Evolutionary conservation across 331 rosid genomes (phyloP).

Genomic region (Phaseolus coccineus): DNA sequence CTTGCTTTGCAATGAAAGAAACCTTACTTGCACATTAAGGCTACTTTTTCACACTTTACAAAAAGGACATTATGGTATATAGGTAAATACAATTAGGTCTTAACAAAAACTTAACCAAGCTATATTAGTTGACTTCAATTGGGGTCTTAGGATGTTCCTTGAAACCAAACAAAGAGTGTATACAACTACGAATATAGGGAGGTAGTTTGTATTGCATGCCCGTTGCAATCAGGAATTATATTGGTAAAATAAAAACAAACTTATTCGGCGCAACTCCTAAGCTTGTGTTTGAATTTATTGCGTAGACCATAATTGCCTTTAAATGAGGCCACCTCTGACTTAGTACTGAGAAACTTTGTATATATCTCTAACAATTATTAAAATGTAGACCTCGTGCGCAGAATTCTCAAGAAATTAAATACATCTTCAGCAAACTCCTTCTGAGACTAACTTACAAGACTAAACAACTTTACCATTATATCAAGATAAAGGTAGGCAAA

Average conservation of each 20-base stretch:
- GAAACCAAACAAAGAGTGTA: neutral
- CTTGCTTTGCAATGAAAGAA: conserved; percentile 38
- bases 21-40: conserved; percentile 40
- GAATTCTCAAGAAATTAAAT: neutral
- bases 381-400: neutral
- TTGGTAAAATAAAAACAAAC: neutral
- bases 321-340: neutral
- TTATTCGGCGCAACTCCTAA: conserved; percentile 1
- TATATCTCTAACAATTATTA: neutral
- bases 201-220: neutral
- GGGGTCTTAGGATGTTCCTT: conserved; percentile 15
- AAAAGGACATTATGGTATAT: neutral
- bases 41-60: conserved; percentile 4
- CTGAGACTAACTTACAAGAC: neutral
- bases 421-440: neutral
- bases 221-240: neutral
- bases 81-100: conserved; percentile 11
- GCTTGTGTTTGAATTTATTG: conserved; percentile 15
- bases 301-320: neutral
- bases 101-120: conserved; percentile 22
- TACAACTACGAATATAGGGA: neutral
- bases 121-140: neutral
- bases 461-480: neutral
- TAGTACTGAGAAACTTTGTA: neutral
- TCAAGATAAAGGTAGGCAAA: neutral